Evolutionary conservation across 2,329 filamentous ascomycete genomes (phyloP).

Genomic region (Verruconis gallopava): DNA sequence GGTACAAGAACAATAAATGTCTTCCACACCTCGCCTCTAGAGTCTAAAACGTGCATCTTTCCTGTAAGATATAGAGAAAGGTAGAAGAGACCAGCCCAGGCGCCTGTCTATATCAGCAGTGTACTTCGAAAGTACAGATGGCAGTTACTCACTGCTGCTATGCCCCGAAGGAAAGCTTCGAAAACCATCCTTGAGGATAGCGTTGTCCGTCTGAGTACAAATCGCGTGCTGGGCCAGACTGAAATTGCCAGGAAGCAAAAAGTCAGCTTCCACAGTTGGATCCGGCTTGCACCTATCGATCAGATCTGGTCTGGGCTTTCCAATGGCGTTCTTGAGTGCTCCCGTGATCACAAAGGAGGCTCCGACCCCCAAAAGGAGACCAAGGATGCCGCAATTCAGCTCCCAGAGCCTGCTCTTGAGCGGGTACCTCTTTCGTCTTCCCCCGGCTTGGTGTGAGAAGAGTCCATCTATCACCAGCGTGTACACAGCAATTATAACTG

Average conservation of each 20-base stretch:
- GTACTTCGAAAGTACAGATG: too few species aligned
- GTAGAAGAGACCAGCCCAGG: constrained; percentile 47
- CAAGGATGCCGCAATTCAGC: constrained; percentile 46
- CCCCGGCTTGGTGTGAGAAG: constrained; percentile 36
- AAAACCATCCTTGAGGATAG: constrained; percentile 45
- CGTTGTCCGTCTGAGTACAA: constrained; percentile 37
- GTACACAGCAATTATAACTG: constrained; percentile 40
- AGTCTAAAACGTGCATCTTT: constrained; percentile 47
- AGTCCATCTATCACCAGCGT: constrained; percentile 45
- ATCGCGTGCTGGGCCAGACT: constrained; percentile 36
- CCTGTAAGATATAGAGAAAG: constrained; percentile 46
- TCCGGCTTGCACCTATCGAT: constrained; percentile 40
- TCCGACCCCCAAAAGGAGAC: constrained; percentile 40
- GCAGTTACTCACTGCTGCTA: constrained; percentile 39
- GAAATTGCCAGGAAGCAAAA: constrained; percentile 23
- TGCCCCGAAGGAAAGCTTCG: constrained; percentile 47
- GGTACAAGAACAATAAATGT: constrained; percentile 41
- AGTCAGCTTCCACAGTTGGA: constrained; percentile 13
- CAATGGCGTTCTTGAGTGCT: constrained; percentile 44
- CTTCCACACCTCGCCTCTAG: constrained; percentile 48
- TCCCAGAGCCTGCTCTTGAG: constrained; percentile 48
- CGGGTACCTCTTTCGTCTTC: constrained; percentile 30
- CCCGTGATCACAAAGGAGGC: constrained; percentile 45
- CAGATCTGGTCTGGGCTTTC: constrained; percentile 47
- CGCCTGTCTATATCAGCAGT: constrained; percentile 30